phyloP scores from a whole-genome alignment of 2,329 filamentous ascomycete genomes.

The Dactylellina parvicollis region DNA sequence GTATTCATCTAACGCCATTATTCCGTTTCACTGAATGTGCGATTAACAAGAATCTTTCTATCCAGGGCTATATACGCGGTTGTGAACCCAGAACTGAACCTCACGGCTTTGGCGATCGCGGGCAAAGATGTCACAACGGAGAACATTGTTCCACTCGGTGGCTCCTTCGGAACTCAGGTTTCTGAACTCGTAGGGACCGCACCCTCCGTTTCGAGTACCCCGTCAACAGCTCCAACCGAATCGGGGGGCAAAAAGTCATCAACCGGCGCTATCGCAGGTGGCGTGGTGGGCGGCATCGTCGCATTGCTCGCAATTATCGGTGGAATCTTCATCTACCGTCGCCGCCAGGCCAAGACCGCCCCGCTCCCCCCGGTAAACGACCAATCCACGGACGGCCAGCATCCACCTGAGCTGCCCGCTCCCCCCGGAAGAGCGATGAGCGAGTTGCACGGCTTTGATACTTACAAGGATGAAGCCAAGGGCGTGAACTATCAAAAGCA shows the following conservation, averaged over 20 bases:
- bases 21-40: not conserved
- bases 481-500: too few relatives aligned
- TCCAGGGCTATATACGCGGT: constrained; percentile 11
- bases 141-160: constrained; percentile 6
- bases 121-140: constrained; percentile 13
- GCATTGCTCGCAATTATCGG: constrained; percentile 62
- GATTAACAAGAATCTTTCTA: not conserved
- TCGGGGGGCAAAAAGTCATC: constrained; percentile 52
- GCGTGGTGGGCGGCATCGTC: constrained; percentile 64
- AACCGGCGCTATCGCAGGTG: constrained; percentile 64
- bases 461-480: too few relatives aligned
- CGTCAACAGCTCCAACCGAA: not conserved
- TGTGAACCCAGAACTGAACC: constrained; percentile 18
- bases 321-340: constrained; percentile 62
- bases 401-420: too few relatives aligned
- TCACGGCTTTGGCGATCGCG: constrained; percentile 14
- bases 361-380: too few relatives aligned
- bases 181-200: not conserved
- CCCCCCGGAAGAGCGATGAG: too few relatives aligned
- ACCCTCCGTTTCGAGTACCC: not conserved
- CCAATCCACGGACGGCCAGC: too few relatives aligned
- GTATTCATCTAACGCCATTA: not conserved
- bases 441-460: too few relatives aligned
- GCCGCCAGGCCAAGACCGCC: not conserved
- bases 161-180: constrained; percentile 3